phyloP scores from a whole-genome alignment of 495 filamentous ascomycete species.

The Neurospora africana region DNA sequence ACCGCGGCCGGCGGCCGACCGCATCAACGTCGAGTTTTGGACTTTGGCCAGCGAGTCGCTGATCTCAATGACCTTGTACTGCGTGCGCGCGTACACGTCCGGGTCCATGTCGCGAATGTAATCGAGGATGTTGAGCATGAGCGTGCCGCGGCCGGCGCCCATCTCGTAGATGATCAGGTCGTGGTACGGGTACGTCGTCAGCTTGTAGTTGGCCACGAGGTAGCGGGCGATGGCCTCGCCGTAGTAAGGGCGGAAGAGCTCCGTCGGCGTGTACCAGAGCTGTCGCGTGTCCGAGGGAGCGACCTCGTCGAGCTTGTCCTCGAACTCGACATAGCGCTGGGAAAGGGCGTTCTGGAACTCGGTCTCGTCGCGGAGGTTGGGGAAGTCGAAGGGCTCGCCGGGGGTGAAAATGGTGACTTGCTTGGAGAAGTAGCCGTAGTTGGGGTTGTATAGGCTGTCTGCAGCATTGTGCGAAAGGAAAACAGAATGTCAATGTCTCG shows the following conservation, averaged over 20 bases:
- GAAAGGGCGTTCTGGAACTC: slow-evolving; percentile 70
- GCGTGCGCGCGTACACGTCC: slow-evolving; percentile 86
- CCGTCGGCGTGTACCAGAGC: slow-evolving; percentile 97
- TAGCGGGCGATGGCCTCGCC: slow-evolving; percentile 94
- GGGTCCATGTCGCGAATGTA: slow-evolving; percentile 86
- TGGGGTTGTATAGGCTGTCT: slow-evolving; percentile 95
- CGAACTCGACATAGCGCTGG: slow-evolving; percentile 75
- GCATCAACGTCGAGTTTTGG: slow-evolving; percentile 59
- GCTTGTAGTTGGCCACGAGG: slow-evolving; percentile 88
- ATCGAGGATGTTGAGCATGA: slow-evolving; percentile 97
- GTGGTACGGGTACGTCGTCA: slow-evolving; percentile 87
- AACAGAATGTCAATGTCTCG: background rate
- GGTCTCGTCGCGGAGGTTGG: slow-evolving; percentile 63
- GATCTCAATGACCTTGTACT: slow-evolving; percentile 94
- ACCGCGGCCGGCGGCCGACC: slow-evolving; percentile 53
- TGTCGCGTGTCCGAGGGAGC: slow-evolving; percentile 64
- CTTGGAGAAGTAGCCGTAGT: slow-evolving; percentile 97
- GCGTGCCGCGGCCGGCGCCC: slow-evolving; percentile 91
- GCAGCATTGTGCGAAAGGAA: background rate
- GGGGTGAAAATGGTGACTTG: slow-evolving; percentile 93
- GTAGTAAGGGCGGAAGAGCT: slow-evolving; percentile 93
- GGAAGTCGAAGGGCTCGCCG: slow-evolving; percentile 89
- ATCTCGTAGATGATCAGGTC: slow-evolving; percentile 98
- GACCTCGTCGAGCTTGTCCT: slow-evolving; percentile 69
- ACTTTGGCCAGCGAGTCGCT: slow-evolving; percentile 65